A percentile compares a stretch with the other conserved stretches of the same genome.
phyloP scores from a whole-genome alignment of 2,329 filamentous ascomycete species.

The Exophiala sp. region DNA sequence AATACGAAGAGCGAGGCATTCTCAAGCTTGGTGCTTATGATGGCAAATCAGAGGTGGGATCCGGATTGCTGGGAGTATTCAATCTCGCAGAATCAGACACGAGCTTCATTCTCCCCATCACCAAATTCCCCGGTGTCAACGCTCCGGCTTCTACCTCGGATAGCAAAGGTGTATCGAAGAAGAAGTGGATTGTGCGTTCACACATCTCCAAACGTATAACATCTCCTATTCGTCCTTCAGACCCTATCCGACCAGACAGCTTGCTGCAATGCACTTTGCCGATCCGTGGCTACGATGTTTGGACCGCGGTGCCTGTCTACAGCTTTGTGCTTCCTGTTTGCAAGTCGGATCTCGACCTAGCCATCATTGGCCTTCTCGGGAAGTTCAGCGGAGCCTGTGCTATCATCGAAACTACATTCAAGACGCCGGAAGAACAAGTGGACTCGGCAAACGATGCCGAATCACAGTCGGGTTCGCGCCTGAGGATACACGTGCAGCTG shows the following conservation, averaged over 20 bases:
- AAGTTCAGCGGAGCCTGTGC: constrained; percentile 90
- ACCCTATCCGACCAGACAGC: constrained; percentile 33
- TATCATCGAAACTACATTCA: constrained; percentile 57
- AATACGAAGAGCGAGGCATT: constrained; percentile 65
- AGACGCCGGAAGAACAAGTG: constrained; percentile 40
- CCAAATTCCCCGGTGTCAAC: constrained; percentile 60
- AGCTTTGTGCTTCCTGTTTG: constrained; percentile 54
- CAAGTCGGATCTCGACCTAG: constrained; percentile 41
- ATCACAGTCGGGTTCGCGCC: constrained; percentile 31
- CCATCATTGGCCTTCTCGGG: constrained; percentile 69
- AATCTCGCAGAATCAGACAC: constrained; percentile 63
- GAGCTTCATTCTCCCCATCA: constrained; percentile 64
- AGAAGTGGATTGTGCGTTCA: constrained; percentile 64
- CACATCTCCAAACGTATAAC: constrained; percentile 63
- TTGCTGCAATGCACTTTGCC: constrained; percentile 60
- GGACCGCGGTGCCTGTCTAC: constrained; percentile 65
- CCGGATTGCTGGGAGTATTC: constrained; percentile 75
- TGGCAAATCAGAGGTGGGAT: constrained; percentile 61
- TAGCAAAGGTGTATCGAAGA: constrained; percentile 33
- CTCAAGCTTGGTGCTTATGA: constrained; percentile 76
- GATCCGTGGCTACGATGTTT: constrained; percentile 68
- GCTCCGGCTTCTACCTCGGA: constrained; percentile 9
- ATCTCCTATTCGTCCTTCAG: constrained; percentile 43
- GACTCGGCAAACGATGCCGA: constrained; percentile 41
- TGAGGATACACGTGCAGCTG: constrained; percentile 61